A percentile compares a stretch with the other conserved stretches of the same genome.
Conservation (phyloP, 768 basidiomycete species). For the Symmetrospora coprosmae region DNA sequence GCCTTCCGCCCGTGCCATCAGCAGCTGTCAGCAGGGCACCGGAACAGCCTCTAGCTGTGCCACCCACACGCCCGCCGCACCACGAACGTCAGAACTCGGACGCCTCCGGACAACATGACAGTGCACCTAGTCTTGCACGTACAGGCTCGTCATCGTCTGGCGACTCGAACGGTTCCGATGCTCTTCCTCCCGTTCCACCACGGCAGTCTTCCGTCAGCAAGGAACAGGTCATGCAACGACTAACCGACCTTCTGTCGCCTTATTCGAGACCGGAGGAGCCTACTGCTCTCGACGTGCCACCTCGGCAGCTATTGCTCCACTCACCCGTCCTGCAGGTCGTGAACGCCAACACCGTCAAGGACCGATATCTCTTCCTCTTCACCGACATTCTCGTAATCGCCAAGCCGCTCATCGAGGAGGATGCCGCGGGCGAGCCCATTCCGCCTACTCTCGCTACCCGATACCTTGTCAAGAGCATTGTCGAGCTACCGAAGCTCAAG, state of each 20-base stretch:
- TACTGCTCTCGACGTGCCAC: slow-evolving; percentile 63
- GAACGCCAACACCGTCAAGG: slow-evolving; percentile 83
- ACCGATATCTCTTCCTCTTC: slow-evolving; percentile 93
- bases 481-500: slow-evolving; percentile 46
- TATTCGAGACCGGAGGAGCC: slow-evolving; percentile 40
- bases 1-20: slow-evolving; percentile 3
- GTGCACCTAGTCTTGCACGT: too few species aligned
- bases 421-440: slow-evolving; percentile 43
- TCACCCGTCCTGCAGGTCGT: slow-evolving; percentile 85
- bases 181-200: slow-evolving; percentile 33
- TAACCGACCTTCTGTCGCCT: background rate
- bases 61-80: too few species aligned
- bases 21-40: slow-evolving; percentile 17
- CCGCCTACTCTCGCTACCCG: slow-evolving; percentile 50
- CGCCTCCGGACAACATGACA: too few species aligned
- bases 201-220: slow-evolving; percentile 33
- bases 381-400: slow-evolving; percentile 84
- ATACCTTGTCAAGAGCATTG: slow-evolving; percentile 79
- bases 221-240: slow-evolving; percentile 14
- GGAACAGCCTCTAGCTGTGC: too few species aligned
- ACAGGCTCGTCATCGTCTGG: too few species aligned
- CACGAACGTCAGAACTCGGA: too few species aligned
- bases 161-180: slow-evolving; percentile 29
- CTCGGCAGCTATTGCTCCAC: slow-evolving; percentile 67
- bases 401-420: slow-evolving; percentile 64